Evolutionary conservation across 345 rosid genomes (phyloP).

Genomic region (Arabidopsis thaliana): DNA sequence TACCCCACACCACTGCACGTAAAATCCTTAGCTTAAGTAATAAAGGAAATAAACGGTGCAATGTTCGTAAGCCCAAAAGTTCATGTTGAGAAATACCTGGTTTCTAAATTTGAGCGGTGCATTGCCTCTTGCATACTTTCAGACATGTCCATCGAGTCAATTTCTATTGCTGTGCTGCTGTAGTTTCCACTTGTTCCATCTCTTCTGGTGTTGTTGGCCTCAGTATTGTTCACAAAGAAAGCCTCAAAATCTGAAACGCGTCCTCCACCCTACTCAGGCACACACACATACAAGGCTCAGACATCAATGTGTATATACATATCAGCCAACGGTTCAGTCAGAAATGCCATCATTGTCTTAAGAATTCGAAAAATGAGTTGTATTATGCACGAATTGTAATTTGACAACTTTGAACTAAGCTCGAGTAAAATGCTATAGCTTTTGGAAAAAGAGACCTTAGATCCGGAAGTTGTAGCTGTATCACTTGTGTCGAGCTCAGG

Average conservation of each 20-base stretch:
- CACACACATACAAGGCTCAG: slow-evolving; percentile 31
- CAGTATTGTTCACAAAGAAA: slow-evolving; percentile 72
- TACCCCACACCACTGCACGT: slow-evolving; percentile 78
- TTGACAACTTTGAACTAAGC: background rate
- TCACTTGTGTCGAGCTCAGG: slow-evolving; percentile 74
- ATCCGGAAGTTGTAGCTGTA: slow-evolving; percentile 54
- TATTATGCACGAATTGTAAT: background rate
- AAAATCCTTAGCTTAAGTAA: slow-evolving; percentile 35
- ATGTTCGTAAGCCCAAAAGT: background rate
- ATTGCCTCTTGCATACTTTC: slow-evolving; percentile 98
- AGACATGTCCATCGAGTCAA: slow-evolving; percentile 96
- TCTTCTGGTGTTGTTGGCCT: slow-evolving; percentile 59
- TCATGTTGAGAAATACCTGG: slow-evolving; percentile 62
- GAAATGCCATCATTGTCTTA: background rate
- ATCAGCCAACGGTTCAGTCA: slow-evolving; percentile 4
- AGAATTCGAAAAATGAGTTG: background rate
- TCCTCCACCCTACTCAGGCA: slow-evolving; percentile 63
- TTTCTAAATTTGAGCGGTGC: slow-evolving; percentile 93
- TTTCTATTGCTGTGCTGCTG: slow-evolving; percentile 50
- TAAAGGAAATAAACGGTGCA: slow-evolving; percentile 16
- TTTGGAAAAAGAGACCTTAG: slow-evolving; percentile 53
- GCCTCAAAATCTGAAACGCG: slow-evolving; percentile 72
- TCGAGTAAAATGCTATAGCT: background rate
- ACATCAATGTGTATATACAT: slow-evolving; percentile 7
- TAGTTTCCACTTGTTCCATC: slow-evolving; percentile 56